A percentile compares a stretch with the other conserved stretches of the same genome.
These are phyloP conservation scores for Protomyces arabidopsidicola DNA, from an alignment of 1,139 yeast genomes.

Conservation along the genomic window DNA sequence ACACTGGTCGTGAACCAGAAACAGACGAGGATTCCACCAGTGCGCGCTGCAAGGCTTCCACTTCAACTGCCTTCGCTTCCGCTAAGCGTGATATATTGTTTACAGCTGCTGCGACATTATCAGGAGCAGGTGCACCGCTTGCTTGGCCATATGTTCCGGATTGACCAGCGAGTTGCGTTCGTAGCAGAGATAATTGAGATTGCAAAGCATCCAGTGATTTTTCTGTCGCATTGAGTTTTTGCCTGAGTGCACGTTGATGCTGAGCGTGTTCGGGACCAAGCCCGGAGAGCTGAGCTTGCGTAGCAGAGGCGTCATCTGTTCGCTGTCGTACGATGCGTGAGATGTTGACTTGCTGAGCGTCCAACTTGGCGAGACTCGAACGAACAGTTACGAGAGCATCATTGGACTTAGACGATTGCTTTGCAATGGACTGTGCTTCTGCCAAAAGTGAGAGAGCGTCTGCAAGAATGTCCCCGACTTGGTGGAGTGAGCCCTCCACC, in stretches of 20 bases:
- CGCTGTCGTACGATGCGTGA: slow-evolving; percentile 27
- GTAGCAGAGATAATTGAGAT: slow-evolving; percentile 15
- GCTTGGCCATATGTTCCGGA: not conserved
- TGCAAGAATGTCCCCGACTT: not conserved
- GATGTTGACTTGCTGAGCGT: slow-evolving; percentile 26
- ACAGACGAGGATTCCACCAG: not conserved
- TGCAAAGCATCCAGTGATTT: slow-evolving; percentile 17
- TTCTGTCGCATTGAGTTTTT: slow-evolving; percentile 12
- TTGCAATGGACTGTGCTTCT: not conserved
- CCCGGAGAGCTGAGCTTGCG: slow-evolving; percentile 3
- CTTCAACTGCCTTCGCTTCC: not conserved
- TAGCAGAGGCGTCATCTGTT: slow-evolving; percentile 14
- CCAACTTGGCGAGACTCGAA: slow-evolving; percentile 18
- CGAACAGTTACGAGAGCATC: slow-evolving; percentile 2
- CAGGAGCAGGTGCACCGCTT: not conserved
- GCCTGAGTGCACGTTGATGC: slow-evolving; percentile 22
- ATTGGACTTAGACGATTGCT: not conserved
- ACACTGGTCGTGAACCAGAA: not conserved
- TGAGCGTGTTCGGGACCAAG: slow-evolving; percentile 29
- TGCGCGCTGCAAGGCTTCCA: not conserved
- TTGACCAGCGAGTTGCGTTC: slow-evolving; percentile 12
- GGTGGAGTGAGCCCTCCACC: not conserved
- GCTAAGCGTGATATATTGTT: not conserved
- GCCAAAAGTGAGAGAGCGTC: not conserved
- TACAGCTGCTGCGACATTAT: not conserved